phyloP scores from a whole-genome alignment of 495 filamentous ascomycete species.

The Cladorrhinum samala region DNA sequence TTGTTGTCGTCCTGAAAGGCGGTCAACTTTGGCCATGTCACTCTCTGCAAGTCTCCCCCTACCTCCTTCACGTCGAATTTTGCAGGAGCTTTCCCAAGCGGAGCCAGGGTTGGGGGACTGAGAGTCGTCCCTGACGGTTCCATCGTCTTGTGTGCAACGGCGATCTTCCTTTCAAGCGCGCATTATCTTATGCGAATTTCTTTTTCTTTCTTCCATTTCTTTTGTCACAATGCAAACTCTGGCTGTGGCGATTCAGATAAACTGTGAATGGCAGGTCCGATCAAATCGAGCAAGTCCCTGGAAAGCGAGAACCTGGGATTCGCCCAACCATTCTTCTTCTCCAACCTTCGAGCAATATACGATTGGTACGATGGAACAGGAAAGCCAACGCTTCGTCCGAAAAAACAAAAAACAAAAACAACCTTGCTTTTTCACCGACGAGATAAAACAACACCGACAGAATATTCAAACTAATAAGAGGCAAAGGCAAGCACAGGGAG shows the following conservation, averaged over 20 bases:
- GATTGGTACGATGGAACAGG: neutral
- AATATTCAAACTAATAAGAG: neutral
- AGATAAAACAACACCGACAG: too few relatives aligned
- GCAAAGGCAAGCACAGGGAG: neutral
- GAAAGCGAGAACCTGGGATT: too few relatives aligned
- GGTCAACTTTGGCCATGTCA: too few relatives aligned
- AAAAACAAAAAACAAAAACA: neutral
- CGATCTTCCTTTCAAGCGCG: too few relatives aligned
- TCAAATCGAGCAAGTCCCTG: neutral
- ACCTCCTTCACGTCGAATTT: neutral
- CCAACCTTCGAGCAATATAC: neutral
- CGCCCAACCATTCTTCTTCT: neutral
- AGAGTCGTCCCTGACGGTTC: too few relatives aligned
- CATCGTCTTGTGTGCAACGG: too few relatives aligned
- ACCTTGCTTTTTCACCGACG: too few relatives aligned
- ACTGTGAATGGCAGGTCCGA: neutral
- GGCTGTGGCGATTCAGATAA: neutral
- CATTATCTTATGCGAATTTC: too few relatives aligned
- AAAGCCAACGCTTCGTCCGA: neutral
- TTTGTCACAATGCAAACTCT: neutral
- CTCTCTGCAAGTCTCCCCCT: too few relatives aligned
- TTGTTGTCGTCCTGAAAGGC: neutral
- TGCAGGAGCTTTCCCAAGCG: neutral
- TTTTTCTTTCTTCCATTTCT: neutral
- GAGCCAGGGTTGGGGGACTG: too few relatives aligned